Conservation (phyloP, 352 stramenopile species). For the Globisporangium nodosum region DNA sequence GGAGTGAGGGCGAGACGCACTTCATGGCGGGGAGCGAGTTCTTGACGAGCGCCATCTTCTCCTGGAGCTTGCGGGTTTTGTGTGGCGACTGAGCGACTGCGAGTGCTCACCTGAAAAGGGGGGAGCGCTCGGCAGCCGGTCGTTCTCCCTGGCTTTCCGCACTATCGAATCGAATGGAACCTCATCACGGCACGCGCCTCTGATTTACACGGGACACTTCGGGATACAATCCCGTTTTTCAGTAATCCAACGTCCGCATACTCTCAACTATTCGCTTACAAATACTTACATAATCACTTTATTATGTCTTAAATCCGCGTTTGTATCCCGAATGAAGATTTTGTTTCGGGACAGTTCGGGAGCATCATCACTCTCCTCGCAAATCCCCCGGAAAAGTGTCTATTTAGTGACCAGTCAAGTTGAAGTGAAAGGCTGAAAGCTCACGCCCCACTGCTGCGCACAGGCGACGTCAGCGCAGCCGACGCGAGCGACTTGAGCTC, state of each 20-base stretch:
- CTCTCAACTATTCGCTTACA: too few species aligned
- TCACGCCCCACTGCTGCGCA: not conserved
- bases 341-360: too few species aligned
- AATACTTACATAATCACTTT: too few species aligned
- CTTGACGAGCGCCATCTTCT: slow-evolving; percentile 45
- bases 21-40: slow-evolving; percentile 45
- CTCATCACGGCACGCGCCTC: not conserved
- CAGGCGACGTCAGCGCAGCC: not conserved
- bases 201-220: not conserved
- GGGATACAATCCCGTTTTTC: not conserved
- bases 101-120: not conserved
- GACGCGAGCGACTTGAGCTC: slow-evolving; percentile 9
- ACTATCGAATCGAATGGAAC: not conserved
- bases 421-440: not conserved
- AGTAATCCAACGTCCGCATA: too few species aligned
- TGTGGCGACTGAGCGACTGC: slow-evolving; percentile 8
- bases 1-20: slow-evolving; percentile 18
- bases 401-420: not conserved
- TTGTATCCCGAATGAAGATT: too few species aligned
- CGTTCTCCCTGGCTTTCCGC: not conserved
- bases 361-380: too few species aligned
- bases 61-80: slow-evolving; percentile 1
- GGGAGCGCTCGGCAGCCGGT: slow-evolving; percentile 4
- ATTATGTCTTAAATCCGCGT: too few species aligned
- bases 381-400: not conserved